Percentiles rank a stretch among this genome's conserved stretches.
Conservation (phyloP, 2,329 filamentous ascomycete species). For the Malbranchea zuffiana region DNA sequence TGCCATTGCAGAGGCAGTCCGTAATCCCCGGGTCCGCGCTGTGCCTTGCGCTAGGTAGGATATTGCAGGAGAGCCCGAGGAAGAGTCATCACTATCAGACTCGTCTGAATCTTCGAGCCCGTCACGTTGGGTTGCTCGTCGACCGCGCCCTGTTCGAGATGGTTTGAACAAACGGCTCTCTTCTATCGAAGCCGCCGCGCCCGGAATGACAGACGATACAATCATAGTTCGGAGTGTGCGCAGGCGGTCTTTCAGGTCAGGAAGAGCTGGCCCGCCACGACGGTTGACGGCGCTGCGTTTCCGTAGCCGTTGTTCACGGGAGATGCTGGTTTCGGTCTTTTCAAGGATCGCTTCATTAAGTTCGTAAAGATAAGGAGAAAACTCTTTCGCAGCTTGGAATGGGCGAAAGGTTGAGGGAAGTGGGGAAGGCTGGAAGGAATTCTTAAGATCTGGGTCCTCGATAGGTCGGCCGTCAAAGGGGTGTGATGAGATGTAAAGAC, state of each 20-base stretch:
- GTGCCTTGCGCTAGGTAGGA: slow-evolving; percentile 60
- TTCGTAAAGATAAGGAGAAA: slow-evolving; percentile 85
- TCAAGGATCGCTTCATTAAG: slow-evolving; percentile 84
- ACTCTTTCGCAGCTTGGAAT: slow-evolving; percentile 87
- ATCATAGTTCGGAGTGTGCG: slow-evolving; percentile 85
- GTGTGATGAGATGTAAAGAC: slow-evolving; percentile 84
- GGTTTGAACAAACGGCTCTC: slow-evolving; percentile 82
- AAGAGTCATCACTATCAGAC: slow-evolving; percentile 82
- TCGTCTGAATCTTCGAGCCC: slow-evolving; percentile 71
- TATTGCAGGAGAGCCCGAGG: slow-evolving; percentile 71
- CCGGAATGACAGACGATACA: slow-evolving; percentile 84
- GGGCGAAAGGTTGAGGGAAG: slow-evolving; percentile 75
- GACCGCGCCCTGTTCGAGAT: slow-evolving; percentile 51
- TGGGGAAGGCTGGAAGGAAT: slow-evolving; percentile 77
- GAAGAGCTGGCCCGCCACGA: slow-evolving; percentile 79
- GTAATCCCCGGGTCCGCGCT: slow-evolving; percentile 75
- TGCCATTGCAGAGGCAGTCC: slow-evolving; percentile 75
- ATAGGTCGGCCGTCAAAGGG: slow-evolving; percentile 88
- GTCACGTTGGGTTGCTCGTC: slow-evolving; percentile 46
- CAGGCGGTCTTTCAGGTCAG: slow-evolving; percentile 92
- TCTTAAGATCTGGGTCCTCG: slow-evolving; percentile 79
- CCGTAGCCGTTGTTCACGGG: slow-evolving; percentile 83
- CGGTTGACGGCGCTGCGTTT: slow-evolving; percentile 93
- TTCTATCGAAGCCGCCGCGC: slow-evolving; percentile 66
- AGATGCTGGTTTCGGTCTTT: slow-evolving; percentile 81